Base-by-base conservation (phyloP, 192 early-diverging fungal species). In the Coemansia sp. region DNA sequence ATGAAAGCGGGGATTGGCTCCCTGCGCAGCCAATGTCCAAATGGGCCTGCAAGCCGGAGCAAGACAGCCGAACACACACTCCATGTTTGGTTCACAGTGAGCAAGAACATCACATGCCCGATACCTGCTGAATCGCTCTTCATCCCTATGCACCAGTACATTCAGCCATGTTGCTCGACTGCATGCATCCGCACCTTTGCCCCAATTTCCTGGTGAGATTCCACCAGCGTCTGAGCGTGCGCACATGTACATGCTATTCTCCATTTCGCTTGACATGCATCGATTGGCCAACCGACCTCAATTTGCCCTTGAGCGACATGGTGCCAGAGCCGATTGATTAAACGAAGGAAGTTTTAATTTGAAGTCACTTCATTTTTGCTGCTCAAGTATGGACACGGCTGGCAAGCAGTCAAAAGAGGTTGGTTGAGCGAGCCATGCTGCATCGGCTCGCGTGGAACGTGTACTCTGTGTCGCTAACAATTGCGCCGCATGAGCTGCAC, bases 331-430 rank as follows among this genome's bases (percentile, higher is more conserved):
- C n/a, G n/a, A n/a, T n/a, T n/a, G n/a, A n/a, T n/a, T 31, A 14
- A 14, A 27, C 42, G 23, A 26, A 25, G 43, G 25, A 46, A 22
- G 23, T 8, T 26, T 23, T 7, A 10, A 22, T 5, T 9, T 13
- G 23, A 23, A 26, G 10, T 42, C n/a, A 26, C 11, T 15, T 2
- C 18, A 27, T 5, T 46, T 17, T 18, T 1, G 14, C 27, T 18
- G 45, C 6, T n/a, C n/a, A n/a, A n/a, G n/a, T n/a, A n/a, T n/a
- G n/a, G n/a, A n/a, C n/a, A n/a, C n/a, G n/a, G n/a, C n/a, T n/a
- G n/a, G n/a, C n/a, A n/a, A n/a, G n/a, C n/a, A n/a, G n/a, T 47
- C 45, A 47, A 47, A 47, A 47, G 27, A 29, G 45, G 26, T 17
- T 30, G 15, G 45, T 1, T 31, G 45, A 30, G 15, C 26, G 26